Evolutionary conservation across 2,329 filamentous ascomycete species (phyloP), one percentile per base, ranked within the genome.

Genomic region (Exophiala oligosperma): DNA sequence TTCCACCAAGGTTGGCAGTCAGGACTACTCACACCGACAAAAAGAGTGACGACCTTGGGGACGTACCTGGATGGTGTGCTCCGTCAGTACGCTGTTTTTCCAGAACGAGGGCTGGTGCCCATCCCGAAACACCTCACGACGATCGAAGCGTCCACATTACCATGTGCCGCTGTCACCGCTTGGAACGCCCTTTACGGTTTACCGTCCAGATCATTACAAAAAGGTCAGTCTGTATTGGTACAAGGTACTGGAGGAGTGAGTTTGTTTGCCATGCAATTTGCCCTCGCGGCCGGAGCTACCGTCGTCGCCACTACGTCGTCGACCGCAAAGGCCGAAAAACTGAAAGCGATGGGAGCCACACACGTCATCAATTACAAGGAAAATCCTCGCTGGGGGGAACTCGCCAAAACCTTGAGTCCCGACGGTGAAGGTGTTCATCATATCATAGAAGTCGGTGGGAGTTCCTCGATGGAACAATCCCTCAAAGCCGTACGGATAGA

Each of bases 21-120:
- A 29, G 38, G 51, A 8, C 17, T 43, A n/a, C 9, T 44, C 8
- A 43, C 51, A 21, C 23, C 51, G 2, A 17, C 28, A 6, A 32
- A 24, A 14, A 29, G 51, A 32, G 37, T 23, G 37, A 44, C 17
- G 5, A 53, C 24, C 9, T 80, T 91, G 1, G 90, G 90, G 54
- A 88, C 88, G 49, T 78, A 78, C 11, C 53, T 88, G 0, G 83
- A 91, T 66, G 90, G 90, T 59, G 82, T 81, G 0, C 78, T 92
- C 26, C 82, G 87, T 44, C 78, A 88, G 64, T 85, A 88, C 64
- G 88, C 76, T 57, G 81, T 84, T 6, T 91, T 89, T 70, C 79
- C 83, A 61, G 85, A 91, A 75, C 81, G 72, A 21, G 89, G 88
- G 1, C 77, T 92, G 3, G 86, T 91, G 11, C 76, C 74, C 49